Conservation (phyloP, 768 basidiomycete genomes). For the Tremella yokohamensis region DNA sequence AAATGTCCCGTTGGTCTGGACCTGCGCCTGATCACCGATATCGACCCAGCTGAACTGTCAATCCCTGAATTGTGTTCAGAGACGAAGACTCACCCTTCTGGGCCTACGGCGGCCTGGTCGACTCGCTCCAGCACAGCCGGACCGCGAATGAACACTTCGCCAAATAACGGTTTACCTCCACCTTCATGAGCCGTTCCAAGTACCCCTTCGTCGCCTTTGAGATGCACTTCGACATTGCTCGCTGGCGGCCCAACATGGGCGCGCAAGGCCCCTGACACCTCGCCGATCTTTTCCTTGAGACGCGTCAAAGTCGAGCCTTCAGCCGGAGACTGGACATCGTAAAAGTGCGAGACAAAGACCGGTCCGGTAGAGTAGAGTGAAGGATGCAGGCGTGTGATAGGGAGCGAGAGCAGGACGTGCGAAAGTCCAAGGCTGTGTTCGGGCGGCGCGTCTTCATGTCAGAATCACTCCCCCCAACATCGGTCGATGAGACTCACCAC, state of each 20-base stretch:
- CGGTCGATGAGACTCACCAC: slow-evolving; percentile 56
- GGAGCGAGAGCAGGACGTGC: slow-evolving; percentile 71
- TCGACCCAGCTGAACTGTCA: slow-evolving; percentile 53
- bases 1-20: slow-evolving; percentile 69
- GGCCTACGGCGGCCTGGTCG: slow-evolving; percentile 43
- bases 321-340: slow-evolving; percentile 68
- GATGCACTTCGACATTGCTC: slow-evolving; percentile 77
- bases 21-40: slow-evolving; percentile 55
- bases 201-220: slow-evolving; percentile 64
- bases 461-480: not conserved
- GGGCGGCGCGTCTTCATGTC: slow-evolving; percentile 17
- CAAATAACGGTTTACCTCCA: slow-evolving; percentile 17
- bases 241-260: slow-evolving; percentile 72
- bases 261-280: slow-evolving; percentile 1
- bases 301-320: slow-evolving; percentile 9
- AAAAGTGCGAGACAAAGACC: slow-evolving; percentile 73
- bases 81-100: slow-evolving; percentile 19
- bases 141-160: slow-evolving; percentile 59
- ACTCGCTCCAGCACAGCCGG: slow-evolving; percentile 66
- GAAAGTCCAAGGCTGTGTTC: slow-evolving; percentile 53
- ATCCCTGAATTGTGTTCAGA: not conserved
- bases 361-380: slow-evolving; percentile 66
- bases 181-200: slow-evolving; percentile 2
- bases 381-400: slow-evolving; percentile 64
- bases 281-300: not conserved